These are phyloP conservation scores for Chernovozyma sophiae-reginae DNA, from an alignment of 1,139 yeast genomes.

Conservation along the genomic window DNA sequence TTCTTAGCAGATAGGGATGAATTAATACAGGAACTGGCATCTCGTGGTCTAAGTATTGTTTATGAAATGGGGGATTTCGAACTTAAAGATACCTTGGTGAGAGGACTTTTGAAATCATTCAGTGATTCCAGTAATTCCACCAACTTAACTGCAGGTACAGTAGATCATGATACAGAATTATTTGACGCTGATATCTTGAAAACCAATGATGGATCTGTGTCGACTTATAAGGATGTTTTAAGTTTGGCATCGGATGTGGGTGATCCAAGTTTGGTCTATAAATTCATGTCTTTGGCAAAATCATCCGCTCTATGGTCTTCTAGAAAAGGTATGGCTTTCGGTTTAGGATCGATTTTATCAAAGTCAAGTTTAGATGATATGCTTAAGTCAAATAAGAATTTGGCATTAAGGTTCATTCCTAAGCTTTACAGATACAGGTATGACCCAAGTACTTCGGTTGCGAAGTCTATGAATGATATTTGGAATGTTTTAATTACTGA, in stretches of 20 bases:
- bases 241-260: constrained; percentile 91
- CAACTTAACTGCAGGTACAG: constrained; percentile 46
- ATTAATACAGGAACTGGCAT: constrained; percentile 84
- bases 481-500: constrained; percentile 75
- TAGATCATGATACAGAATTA: constrained; percentile 75
- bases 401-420: constrained; percentile 67
- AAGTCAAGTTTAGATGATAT: constrained; percentile 69
- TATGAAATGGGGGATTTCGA: constrained; percentile 74
- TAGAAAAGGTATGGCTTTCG: constrained; percentile 90
- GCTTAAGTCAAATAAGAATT: constrained; percentile 47
- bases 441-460: constrained; percentile 77
- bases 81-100: constrained; percentile 68
- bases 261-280: constrained; percentile 89
- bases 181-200: constrained; percentile 79
- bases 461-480: constrained; percentile 81
- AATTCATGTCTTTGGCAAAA: constrained; percentile 89
- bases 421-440: constrained; percentile 78
- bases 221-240: constrained; percentile 83
- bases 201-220: constrained; percentile 81
- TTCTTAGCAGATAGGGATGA: constrained; percentile 80
- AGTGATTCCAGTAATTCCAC: constrained; percentile 61
- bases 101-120: constrained; percentile 72
- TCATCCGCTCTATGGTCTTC: constrained; percentile 91
- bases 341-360: constrained; percentile 79
- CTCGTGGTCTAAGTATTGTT: constrained; percentile 78